Conservation (phyloP, 495 filamentous ascomycete genomes). For the Annulohypoxylon bovei region DNA sequence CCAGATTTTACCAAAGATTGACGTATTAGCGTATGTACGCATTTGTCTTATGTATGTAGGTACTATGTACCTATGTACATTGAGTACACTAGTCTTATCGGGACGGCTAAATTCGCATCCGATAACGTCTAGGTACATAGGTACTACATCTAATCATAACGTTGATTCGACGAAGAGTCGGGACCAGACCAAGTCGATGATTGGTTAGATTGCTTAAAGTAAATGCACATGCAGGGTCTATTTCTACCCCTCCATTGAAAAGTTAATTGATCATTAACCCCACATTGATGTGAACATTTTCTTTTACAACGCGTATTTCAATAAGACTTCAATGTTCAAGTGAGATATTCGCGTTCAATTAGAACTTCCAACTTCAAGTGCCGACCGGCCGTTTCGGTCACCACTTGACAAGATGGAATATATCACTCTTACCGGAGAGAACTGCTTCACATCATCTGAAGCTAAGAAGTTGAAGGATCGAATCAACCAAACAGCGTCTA, state of each 20-base stretch:
- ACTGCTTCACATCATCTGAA: constrained; percentile 62
- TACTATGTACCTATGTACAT: not conserved
- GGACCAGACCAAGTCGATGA: constrained; percentile 7
- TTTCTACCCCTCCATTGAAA: constrained; percentile 36
- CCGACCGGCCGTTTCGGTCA: constrained; percentile 17
- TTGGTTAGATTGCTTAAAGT: constrained; percentile 22
- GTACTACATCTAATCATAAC: constrained; percentile 32
- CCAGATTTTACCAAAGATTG: constrained; percentile 8
- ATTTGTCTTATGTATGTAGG: too few species aligned
- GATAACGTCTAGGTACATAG: constrained; percentile 15
- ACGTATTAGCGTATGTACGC: too few species aligned
- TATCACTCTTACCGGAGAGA: constrained; percentile 54
- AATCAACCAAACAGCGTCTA: constrained; percentile 56
- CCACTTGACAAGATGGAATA: constrained; percentile 45
- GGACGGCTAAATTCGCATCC: constrained; percentile 28
- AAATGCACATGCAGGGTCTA: constrained; percentile 31
- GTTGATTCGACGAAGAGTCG: constrained; percentile 10
- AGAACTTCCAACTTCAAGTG: constrained; percentile 5
- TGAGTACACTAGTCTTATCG: not conserved
- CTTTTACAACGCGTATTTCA: constrained; percentile 13
- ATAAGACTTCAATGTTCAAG: constrained; percentile 19
- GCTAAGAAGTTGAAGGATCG: constrained; percentile 59
- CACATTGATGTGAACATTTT: constrained; percentile 35
- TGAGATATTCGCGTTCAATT: constrained; percentile 1
- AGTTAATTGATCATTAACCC: constrained; percentile 21